Evolutionary conservation across 2,329 filamentous ascomycete species (phyloP).

Genomic region (Aspergillus tubingensis): DNA sequence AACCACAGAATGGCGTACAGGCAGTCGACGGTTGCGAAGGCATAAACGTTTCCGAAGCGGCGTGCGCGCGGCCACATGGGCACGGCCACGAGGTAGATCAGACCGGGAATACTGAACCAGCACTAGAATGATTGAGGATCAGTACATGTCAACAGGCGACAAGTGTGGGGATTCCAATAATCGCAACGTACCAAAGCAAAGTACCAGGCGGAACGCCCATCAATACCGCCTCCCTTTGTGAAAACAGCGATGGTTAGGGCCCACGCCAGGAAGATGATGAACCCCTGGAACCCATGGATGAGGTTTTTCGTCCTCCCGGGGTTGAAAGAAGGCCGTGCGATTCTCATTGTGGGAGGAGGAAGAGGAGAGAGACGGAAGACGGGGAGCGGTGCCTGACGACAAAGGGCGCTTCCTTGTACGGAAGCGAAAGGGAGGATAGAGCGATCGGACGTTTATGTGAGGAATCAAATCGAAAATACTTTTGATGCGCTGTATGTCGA

Average conservation of each 20-base stretch:
- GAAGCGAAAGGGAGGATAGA: neutral
- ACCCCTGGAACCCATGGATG: conserved; percentile 55
- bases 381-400: conserved; percentile 22
- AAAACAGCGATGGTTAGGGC: conserved; percentile 61
- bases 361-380: conserved; percentile 1
- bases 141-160: neutral
- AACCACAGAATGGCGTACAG: conserved; percentile 61
- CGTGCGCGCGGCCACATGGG: conserved; percentile 62
- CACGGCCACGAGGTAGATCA: conserved; percentile 62
- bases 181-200: conserved; percentile 56
- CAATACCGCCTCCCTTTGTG: conserved; percentile 55
- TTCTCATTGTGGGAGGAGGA: conserved; percentile 23
- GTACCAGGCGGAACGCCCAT: conserved; percentile 58
- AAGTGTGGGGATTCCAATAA: neutral
- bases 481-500: neutral
- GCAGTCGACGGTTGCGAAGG: conserved; percentile 58
- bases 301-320: conserved; percentile 59
- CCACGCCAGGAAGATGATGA: conserved; percentile 61
- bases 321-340: conserved; percentile 41
- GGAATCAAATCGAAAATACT: neutral
- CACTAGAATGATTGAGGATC: conserved; percentile 46
- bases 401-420: conserved; percentile 15
- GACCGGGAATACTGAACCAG: conserved; percentile 59
- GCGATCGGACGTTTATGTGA: neutral
- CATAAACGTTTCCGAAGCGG: conserved; percentile 62